These are phyloP conservation scores for Trifolium repens DNA, from an alignment of 306 rosid genomes.

Conservation along the genomic window DNA sequence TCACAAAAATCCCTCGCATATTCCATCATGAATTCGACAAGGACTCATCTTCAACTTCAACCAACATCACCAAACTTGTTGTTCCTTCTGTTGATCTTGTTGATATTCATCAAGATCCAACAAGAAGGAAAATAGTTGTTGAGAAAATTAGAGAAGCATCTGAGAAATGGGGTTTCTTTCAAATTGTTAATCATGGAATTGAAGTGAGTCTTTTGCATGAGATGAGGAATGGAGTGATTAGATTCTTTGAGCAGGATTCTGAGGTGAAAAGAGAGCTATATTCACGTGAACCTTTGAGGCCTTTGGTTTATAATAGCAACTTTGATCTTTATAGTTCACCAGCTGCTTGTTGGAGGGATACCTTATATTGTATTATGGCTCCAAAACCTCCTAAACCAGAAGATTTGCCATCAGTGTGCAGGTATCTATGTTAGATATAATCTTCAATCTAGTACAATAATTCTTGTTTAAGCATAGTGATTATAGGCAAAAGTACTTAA, in stretches of 20 bases:
- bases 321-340: constrained; percentile 45
- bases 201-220: constrained; percentile 41
- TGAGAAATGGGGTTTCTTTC: constrained; percentile 56
- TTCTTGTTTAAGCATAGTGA: not conserved
- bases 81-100: constrained; percentile 48
- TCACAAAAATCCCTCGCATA: constrained; percentile 54
- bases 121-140: constrained; percentile 21
- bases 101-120: not conserved
- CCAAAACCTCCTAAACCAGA: constrained; percentile 56
- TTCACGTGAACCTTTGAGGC: constrained; percentile 34
- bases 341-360: constrained; percentile 62
- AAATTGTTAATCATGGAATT: constrained; percentile 56
- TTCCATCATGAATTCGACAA: constrained; percentile 33
- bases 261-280: constrained; percentile 47
- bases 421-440: constrained; percentile 34
- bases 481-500: not conserved
- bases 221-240: constrained; percentile 45
- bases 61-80: not conserved
- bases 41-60: constrained; percentile 10
- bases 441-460: not conserved
- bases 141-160: constrained; percentile 43
- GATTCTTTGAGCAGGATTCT: constrained; percentile 51
- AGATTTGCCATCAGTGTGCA: constrained; percentile 52
- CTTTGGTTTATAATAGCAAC: constrained; percentile 46
- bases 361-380: constrained; percentile 39